Percentiles rank a stretch among this genome's conserved stretches.
These are phyloP conservation scores for Neurospora tetraspora DNA, from an alignment of 495 filamentous ascomycete genomes.

Conservation along the genomic window DNA sequence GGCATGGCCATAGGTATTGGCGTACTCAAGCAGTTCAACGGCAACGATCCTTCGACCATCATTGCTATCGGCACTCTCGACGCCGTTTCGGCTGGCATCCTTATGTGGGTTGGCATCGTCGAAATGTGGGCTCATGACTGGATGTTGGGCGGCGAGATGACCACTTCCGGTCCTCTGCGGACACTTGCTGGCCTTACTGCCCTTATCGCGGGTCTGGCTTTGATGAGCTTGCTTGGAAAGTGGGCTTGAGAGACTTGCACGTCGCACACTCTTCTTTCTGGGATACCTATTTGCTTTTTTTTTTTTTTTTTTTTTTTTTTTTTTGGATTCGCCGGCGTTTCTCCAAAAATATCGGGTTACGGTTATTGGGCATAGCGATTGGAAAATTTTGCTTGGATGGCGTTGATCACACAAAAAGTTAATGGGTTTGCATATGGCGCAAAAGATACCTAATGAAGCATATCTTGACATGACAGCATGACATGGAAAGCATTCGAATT, in stretches of 20 bases:
- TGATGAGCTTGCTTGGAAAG: slow-evolving; percentile 26
- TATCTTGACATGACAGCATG: background rate
- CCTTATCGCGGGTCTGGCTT: slow-evolving; percentile 14
- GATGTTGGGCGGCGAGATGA: slow-evolving; percentile 30
- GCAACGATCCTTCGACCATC: slow-evolving; percentile 42
- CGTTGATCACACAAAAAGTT: background rate
- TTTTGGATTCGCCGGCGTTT: background rate
- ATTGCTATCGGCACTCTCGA: slow-evolving; percentile 50
- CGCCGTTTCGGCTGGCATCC: slow-evolving; percentile 47
- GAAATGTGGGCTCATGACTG: slow-evolving; percentile 53
- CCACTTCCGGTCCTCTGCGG: slow-evolving; percentile 8
- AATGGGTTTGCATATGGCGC: background rate
- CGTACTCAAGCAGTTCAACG: slow-evolving; percentile 44
- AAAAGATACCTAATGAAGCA: background rate
- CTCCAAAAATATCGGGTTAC: background rate
- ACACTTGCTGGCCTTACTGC: slow-evolving; percentile 13
- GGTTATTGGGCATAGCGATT: background rate
- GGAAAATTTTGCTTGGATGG: background rate
- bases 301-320: background rate
- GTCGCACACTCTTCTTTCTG: background rate
- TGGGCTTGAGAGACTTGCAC: slow-evolving; percentile 16
- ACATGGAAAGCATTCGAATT: background rate
- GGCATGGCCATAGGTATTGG: slow-evolving; percentile 54
- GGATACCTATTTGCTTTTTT: background rate
- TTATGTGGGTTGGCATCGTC: slow-evolving; percentile 49